A percentile compares a stretch with the other conserved stretches of the same genome.
phyloP scores from a whole-genome alignment of 2,329 filamentous ascomycete species.

The Cercospora sp. region DNA sequence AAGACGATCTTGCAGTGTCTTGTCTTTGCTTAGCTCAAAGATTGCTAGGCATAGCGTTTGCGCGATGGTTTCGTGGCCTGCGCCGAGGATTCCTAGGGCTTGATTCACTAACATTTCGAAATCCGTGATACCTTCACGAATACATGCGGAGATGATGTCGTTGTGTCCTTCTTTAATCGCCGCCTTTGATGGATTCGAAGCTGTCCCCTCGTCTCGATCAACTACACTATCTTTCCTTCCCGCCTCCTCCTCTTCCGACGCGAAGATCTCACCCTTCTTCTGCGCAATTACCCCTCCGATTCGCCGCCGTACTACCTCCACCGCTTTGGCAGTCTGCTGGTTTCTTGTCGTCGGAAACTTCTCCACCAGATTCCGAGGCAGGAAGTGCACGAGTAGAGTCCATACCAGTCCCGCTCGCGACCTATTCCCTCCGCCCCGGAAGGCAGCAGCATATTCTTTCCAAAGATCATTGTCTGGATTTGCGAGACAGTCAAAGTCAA shows the following conservation, averaged over 20 bases:
- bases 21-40: not conserved
- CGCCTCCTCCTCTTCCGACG: not conserved
- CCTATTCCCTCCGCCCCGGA: not conserved
- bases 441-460: not conserved
- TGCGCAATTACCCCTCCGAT: not conserved
- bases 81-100: not conserved
- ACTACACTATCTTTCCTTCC: not conserved
- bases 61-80: not conserved
- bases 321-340: not conserved
- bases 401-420: not conserved
- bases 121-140: not conserved
- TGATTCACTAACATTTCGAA: not conserved
- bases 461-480: not conserved
- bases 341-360: not conserved
- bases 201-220: not conserved
- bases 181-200: not conserved
- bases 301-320: not conserved
- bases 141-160: not conserved
- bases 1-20: not conserved
- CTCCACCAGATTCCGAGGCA: not conserved
- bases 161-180: not conserved
- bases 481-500: constrained; percentile 42
- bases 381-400: not conserved
- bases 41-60: not conserved
- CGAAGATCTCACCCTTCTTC: not conserved